Conservation (phyloP, 2,329 filamentous ascomycete genomes). For the Aphanocladium album region DNA sequence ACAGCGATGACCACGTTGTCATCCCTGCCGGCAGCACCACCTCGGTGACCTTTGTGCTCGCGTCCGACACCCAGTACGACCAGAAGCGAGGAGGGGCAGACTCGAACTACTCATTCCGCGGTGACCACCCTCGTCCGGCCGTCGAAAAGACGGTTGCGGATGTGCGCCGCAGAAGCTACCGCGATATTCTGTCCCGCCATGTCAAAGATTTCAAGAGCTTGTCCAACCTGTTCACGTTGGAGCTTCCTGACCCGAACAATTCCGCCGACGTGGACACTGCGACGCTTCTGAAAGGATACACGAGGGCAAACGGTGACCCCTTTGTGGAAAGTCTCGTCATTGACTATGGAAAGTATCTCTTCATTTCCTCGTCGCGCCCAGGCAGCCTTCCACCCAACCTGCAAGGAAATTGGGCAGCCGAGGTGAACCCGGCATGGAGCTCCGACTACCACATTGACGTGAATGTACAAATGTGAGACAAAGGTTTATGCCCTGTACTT, state of each 20-base stretch:
- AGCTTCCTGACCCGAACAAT: slow-evolving; percentile 38
- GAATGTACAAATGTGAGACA: slow-evolving; percentile 46
- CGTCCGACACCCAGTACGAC: not conserved
- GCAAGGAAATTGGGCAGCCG: slow-evolving; percentile 50
- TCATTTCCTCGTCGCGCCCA: slow-evolving; percentile 49
- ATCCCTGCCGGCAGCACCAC: not conserved
- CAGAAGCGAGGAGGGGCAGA: not conserved
- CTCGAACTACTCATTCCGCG: not conserved
- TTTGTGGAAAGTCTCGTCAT: slow-evolving; percentile 2
- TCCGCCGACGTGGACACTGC: slow-evolving; percentile 36
- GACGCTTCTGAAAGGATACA: not conserved
- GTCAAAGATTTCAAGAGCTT: slow-evolving; percentile 37
- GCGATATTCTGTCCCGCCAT: slow-evolving; percentile 22
- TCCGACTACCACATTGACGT: slow-evolving; percentile 55
- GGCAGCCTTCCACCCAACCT: slow-evolving; percentile 52
- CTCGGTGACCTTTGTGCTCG: not conserved
- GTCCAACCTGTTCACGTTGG: slow-evolving; percentile 34
- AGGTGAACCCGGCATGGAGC: slow-evolving; percentile 36
- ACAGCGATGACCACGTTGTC: not conserved
- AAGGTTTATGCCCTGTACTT: not conserved
- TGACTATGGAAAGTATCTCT: slow-evolving; percentile 6
- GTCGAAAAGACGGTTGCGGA: not conserved
- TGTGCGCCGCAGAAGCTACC: not conserved
- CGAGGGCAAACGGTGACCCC: not conserved
- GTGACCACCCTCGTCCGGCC: not conserved